Evolutionary conservation across 257 asterid species (phyloP), one percentile per base, ranked within the genome.

Genomic region (Asclepias syriaca): DNA sequence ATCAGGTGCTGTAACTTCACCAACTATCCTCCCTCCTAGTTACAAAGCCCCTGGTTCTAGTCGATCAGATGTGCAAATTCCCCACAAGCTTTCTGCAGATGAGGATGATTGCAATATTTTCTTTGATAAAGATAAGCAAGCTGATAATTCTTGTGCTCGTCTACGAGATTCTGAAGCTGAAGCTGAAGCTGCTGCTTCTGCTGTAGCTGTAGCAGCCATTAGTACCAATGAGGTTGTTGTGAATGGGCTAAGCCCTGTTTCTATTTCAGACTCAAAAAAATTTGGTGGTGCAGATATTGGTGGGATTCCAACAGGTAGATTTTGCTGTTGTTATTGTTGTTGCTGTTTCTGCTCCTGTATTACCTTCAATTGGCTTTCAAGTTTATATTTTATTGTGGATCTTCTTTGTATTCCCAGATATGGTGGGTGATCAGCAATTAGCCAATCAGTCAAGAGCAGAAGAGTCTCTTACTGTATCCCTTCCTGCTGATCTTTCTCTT

Each of bases 111-210:
- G 76, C 73, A 50, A 86, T 71, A 80, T 89, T 40, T 86, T 82
- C 87, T 88, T 84, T 78, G 89, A 84, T 53, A 88, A 86, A 70
- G 96, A 91, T 74, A 87, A 86, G 79, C 85, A 74, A 69, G 78
- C 80, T 68, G 77, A 68, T 72, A 89, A 87, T 76, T 77, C 90
- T 50, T 81, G 86, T 74, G 81, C 76, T 75, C 85, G 81, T 75
- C 68, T 89, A 58, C 90, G 85, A 80, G 96, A 90, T 81, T 80
- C 79, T 67, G 96, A 89, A 77, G 87, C 96, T 67, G 96, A 89
- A 77, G 87, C 96, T 75, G 97, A 91, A 83, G 97, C 99, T 43
- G 97, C 92, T 80, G 96, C 99, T 72, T 87, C 97, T 61, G 96
- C 97, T 75, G 91, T 86, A 72, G 96, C 97, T 83, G 98, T 86